Evolutionary conservation across 2,329 filamentous ascomycete genomes (phyloP), one percentile per base, ranked within the genome.

Genomic region (Diaporthe destruens): DNA sequence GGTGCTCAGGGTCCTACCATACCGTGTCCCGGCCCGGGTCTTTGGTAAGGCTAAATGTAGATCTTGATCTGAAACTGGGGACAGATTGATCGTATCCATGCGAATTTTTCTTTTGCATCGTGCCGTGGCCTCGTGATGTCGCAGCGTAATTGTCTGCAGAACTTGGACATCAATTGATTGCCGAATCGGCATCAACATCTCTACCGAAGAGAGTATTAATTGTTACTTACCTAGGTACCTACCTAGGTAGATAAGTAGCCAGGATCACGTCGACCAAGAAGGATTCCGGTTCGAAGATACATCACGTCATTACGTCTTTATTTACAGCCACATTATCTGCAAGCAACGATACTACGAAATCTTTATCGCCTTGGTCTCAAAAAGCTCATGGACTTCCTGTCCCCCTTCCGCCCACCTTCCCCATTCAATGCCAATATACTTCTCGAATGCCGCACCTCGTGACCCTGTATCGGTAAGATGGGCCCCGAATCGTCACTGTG

Each of bases 401-500:
- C 55, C 14, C 47, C 71, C 5, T 25, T 53, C 29, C 36, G 44
- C 16, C 47, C 63, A 20, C n/a, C 23, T 5, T 54, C 39, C 25
- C 51, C 42, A 11, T 47, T 51, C 20, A 34, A 14, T 8, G 54
- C 55, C 3, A 59, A n/a, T n/a, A 65, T 42, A 32, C 72, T 65
- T 36, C 49, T 67, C 20, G 70, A 66, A 18, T 71, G 72, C 2
- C 72, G 71, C 23, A 67, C 57, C 18, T 71, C 72, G 16, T 56
- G 70, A 23, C 66, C 66, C 36, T 74, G 72, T 11, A 74, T 74
- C 6, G 72, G 72, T 23, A 74, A 66, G 34, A 72, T 74, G 2
- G 72, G 72, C 16, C 72, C 72, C 11, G 72, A 74, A 29, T 74
- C 72, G 44, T 74, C 72, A 25, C 72, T 72, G 36, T 74, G 59